Evolutionary conservation across 192 early-diverging fungal species (phyloP).

Genomic region (Backusella westeae): DNA sequence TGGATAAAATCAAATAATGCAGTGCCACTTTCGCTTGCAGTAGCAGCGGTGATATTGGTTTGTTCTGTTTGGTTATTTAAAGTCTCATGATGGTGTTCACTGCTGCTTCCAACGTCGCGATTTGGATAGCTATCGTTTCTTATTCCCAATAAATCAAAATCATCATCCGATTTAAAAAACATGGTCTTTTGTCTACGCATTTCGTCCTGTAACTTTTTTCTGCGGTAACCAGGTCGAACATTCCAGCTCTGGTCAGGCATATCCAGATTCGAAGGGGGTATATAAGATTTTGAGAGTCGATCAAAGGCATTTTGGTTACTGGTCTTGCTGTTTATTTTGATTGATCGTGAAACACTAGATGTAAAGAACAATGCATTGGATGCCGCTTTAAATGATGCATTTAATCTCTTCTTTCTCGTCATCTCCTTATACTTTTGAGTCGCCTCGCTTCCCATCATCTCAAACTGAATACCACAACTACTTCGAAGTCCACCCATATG

Average conservation of each 20-base stretch:
- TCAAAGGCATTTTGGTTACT: neutral
- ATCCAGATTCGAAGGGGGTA: neutral
- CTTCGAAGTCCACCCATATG: conserved; percentile 68
- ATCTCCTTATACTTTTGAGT: neutral
- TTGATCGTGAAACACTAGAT: neutral
- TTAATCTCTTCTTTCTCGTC: neutral
- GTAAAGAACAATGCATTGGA: neutral
- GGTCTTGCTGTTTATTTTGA: neutral
- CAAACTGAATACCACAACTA: conserved; percentile 66
- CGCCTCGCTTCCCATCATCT: conserved; percentile 43
- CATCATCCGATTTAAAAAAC: neutral
- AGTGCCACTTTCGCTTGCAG: neutral
- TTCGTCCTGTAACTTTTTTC: conserved; percentile 30
- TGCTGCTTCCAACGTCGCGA: neutral
- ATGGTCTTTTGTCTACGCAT: conserved; percentile 23
- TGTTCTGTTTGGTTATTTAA: neutral
- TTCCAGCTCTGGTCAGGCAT: conserved; percentile 26
- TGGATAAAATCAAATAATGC: conserved; percentile 49
- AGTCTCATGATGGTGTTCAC: neutral
- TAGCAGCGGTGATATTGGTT: neutral
- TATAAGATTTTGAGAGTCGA: neutral
- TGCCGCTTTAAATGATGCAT: neutral
- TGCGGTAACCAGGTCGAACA: conserved; percentile 28
- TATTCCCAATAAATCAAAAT: neutral
- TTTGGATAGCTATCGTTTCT: neutral